Percentiles rank a stretch among this genome's conserved stretches.
phyloP scores from a whole-genome alignment of 495 filamentous ascomycete genomes.

The Tricharina praecox region DNA sequence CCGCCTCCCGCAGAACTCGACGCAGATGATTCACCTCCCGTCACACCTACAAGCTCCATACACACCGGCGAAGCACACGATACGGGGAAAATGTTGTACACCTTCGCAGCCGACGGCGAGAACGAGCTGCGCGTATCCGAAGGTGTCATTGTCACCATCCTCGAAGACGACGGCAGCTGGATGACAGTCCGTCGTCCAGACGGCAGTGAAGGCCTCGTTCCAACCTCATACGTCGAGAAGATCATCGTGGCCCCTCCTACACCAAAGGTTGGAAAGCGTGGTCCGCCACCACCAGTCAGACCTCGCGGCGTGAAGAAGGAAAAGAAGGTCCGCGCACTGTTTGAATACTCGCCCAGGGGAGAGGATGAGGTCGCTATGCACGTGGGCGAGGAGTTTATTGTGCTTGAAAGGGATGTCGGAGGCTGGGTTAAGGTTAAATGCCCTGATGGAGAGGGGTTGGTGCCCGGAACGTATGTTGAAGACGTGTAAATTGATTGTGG shows the following conservation, averaged over 20 bases:
- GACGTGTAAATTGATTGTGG: too few relatives aligned
- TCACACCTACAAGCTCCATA: background rate
- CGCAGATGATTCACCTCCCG: background rate
- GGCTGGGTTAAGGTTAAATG: constrained; percentile 76
- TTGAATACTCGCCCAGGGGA: constrained; percentile 59
- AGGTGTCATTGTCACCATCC: constrained; percentile 28
- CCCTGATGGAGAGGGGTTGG: constrained; percentile 56
- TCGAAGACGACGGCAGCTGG: constrained; percentile 25
- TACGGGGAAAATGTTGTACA: constrained; percentile 72
- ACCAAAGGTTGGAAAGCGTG: background rate
- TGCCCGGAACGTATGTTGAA: constrained; percentile 71
- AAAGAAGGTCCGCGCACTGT: constrained; percentile 53
- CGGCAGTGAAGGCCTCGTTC: constrained; percentile 4
- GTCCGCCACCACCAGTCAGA: constrained; percentile 6
- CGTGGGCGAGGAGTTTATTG: constrained; percentile 55
- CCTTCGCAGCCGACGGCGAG: constrained; percentile 55
- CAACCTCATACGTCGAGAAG: constrained; percentile 5
- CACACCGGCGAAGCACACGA: constrained; percentile 10
- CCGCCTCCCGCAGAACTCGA: constrained; percentile 37
- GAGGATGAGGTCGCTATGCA: constrained; percentile 65
- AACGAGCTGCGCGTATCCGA: constrained; percentile 6
- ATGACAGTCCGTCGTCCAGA: constrained; percentile 14
- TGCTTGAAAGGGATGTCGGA: constrained; percentile 84
- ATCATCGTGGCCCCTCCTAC: background rate
- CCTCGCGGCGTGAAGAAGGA: constrained; percentile 28